phyloP scores from a whole-genome alignment of 1,284 basidiomycete genomes.

The Ustilago esculenta region DNA sequence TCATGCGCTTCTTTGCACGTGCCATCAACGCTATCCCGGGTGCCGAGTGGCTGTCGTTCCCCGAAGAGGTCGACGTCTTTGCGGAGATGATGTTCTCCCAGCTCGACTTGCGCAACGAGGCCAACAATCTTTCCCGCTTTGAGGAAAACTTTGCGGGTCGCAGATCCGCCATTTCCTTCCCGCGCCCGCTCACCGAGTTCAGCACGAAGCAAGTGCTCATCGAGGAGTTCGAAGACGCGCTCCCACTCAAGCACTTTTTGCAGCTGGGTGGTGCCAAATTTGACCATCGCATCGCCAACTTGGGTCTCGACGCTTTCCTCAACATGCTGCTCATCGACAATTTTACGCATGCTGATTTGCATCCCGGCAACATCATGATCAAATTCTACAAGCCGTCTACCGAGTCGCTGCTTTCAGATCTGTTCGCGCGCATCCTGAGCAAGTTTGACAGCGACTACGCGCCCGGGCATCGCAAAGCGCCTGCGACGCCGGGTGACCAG shows the following conservation, averaged over 20 bases:
- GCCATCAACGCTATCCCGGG: slow-evolving; percentile 84
- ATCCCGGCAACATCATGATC: slow-evolving; percentile 97
- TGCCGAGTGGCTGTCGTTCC: slow-evolving; percentile 95
- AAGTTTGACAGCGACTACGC: slow-evolving; percentile 64
- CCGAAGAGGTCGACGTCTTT: slow-evolving; percentile 94
- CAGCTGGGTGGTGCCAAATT: slow-evolving; percentile 84
- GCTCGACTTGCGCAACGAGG: slow-evolving; percentile 89
- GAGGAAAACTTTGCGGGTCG: slow-evolving; percentile 82
- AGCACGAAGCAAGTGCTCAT: slow-evolving; percentile 83
- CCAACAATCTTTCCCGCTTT: slow-evolving; percentile 84
- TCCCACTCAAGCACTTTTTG: slow-evolving; percentile 89
- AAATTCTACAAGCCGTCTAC: slow-evolving; percentile 84
- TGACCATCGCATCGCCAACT: slow-evolving; percentile 87
- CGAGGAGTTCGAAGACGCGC: slow-evolving; percentile 91
- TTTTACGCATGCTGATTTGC: slow-evolving; percentile 87
- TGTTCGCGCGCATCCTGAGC: slow-evolving; percentile 55
- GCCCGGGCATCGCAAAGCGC: slow-evolving; percentile 44
- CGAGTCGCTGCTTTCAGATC: slow-evolving; percentile 54
- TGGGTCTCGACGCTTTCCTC: slow-evolving; percentile 94
- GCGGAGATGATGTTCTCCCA: slow-evolving; percentile 97
- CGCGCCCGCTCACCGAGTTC: slow-evolving; percentile 82
- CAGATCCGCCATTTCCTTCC: slow-evolving; percentile 85
- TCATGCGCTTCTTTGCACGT: slow-evolving; percentile 92
- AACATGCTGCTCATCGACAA: slow-evolving; percentile 99
- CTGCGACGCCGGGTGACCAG: slow-evolving; percentile 71